These are phyloP conservation scores for Neonectria coccinea DNA, from an alignment of 2,329 filamentous ascomycete genomes.

Conservation along the genomic window DNA sequence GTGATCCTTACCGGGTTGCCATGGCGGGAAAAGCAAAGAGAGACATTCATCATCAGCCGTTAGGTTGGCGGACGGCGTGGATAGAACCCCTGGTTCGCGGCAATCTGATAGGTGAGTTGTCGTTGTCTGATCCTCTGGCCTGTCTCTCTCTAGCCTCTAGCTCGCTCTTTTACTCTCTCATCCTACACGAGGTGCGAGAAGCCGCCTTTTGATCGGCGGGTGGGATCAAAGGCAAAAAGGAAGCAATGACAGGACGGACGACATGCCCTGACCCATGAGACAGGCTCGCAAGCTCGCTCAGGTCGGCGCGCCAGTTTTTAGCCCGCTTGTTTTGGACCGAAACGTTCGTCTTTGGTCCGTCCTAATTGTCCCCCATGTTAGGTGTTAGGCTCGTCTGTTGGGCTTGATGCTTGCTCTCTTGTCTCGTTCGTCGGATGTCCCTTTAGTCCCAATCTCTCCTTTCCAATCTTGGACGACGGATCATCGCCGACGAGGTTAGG, in stretches of 20 bases:
- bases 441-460: constrained; percentile 20
- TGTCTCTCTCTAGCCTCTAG: constrained; percentile 6
- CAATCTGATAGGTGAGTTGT: constrained; percentile 39
- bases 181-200: constrained; percentile 5
- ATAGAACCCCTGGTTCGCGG: constrained; percentile 30
- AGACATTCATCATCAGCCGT: constrained; percentile 41
- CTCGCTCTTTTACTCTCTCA: background rate
- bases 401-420: constrained; percentile 2
- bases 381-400: constrained; percentile 19
- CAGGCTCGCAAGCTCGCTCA: constrained; percentile 16
- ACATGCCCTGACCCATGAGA: constrained; percentile 23
- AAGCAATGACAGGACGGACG: constrained; percentile 34
- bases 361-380: constrained; percentile 12
- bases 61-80: constrained; percentile 29
- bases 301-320: constrained; percentile 26
- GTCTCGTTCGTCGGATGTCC: constrained; percentile 5
- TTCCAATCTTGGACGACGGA: constrained; percentile 20
- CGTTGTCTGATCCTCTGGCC: constrained; percentile 7
- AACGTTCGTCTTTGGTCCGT: constrained; percentile 29
- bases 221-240: constrained; percentile 23
- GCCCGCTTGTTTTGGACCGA: constrained; percentile 19
- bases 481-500: constrained; percentile 29
- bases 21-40: constrained; percentile 37
- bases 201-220: constrained; percentile 34
- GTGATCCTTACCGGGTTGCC: constrained; percentile 41